Evolutionary conservation across 75 land plant genomes (phyloP), one percentile per base, ranked within the genome.

Genomic region (Sequoiadendron giganteum): DNA sequence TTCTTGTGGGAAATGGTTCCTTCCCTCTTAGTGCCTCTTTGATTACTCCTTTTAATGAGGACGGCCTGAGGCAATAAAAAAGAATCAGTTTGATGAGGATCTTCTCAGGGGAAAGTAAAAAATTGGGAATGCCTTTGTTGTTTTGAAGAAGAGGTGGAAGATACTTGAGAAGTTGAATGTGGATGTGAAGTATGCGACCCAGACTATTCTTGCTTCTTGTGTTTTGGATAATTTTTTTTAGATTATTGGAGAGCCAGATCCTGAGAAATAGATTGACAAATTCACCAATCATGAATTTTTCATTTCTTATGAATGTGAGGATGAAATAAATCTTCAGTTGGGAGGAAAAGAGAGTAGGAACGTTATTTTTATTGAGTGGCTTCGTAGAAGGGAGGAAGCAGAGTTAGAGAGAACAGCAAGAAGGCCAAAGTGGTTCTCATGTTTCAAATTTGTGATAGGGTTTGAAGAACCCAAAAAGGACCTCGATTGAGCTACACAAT

Each of bases 141-240:
- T 86, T 56, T 38, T 90, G 30, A 90, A 89, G 77, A 89, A 86
- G 10, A 85, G 91, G 79, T 89, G 90, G 88, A 86, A 42, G 43
- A 89, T 90, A 39, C 49, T 89, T 76, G 90, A 79, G n/a, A 89
- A 89, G 21, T 81, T 90, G 55, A 90, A 90, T 82, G 85, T 87
- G 47, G 90, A 79, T 43, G 45, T 90, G 73, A 86, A 87, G 76
- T 90, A 86, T 65, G 91, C 82, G 42, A 75, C 91, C 30, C 86
- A 75, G 58, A 77, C 90, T 42, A 73, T 78, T 34, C 65, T 90
- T n/a, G 91, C 91, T 19, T 90, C 90, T 83, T 90, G 91, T 65
- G 91, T 90, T 38, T 75, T 90, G 56, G 87, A 90, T 48, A 90
- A 89, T 65, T 89, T 90, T 61, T 90, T 88, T 58, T 70, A 90